These are phyloP conservation scores for Clarireedia homoeocarpa DNA, from an alignment of 2,329 filamentous ascomycete species.

Conservation along the genomic window DNA sequence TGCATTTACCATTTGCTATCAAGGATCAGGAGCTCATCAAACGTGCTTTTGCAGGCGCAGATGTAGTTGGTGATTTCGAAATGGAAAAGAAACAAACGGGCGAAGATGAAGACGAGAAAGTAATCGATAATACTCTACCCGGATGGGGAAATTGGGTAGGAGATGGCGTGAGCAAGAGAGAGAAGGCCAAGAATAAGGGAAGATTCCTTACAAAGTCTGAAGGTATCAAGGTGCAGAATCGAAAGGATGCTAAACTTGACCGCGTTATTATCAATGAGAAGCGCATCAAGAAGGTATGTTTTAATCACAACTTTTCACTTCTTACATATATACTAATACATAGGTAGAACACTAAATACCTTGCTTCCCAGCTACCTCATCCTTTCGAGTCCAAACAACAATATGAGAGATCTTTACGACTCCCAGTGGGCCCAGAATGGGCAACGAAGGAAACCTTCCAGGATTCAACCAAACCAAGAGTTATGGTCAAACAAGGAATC, in stretches of 20 bases:
- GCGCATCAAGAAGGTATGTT: constrained; percentile 69
- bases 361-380: constrained; percentile 77
- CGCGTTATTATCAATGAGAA: constrained; percentile 92
- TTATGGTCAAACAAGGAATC: constrained; percentile 85
- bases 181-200: constrained; percentile 55
- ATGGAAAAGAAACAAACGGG: constrained; percentile 67
- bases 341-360: constrained; percentile 72
- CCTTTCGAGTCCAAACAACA: constrained; percentile 82
- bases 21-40: constrained; percentile 63
- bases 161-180: constrained; percentile 65
- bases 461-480: constrained; percentile 76
- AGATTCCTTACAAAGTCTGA: constrained; percentile 58
- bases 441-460: constrained; percentile 94
- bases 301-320: background rate
- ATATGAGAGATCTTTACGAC: constrained; percentile 79
- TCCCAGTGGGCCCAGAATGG: constrained; percentile 92
- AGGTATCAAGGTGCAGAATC: constrained; percentile 66
- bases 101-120: constrained; percentile 73
- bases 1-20: constrained; percentile 49
- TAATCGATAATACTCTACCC: constrained; percentile 76
- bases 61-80: constrained; percentile 74
- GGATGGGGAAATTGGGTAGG: constrained; percentile 95
- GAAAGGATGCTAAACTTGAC: constrained; percentile 75
- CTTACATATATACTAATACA: constrained; percentile 5
- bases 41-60: constrained; percentile 79